Base-by-base conservation (phyloP, 2,329 filamentous ascomycete genomes). In the Allantophomopsis lycopodina region DNA sequence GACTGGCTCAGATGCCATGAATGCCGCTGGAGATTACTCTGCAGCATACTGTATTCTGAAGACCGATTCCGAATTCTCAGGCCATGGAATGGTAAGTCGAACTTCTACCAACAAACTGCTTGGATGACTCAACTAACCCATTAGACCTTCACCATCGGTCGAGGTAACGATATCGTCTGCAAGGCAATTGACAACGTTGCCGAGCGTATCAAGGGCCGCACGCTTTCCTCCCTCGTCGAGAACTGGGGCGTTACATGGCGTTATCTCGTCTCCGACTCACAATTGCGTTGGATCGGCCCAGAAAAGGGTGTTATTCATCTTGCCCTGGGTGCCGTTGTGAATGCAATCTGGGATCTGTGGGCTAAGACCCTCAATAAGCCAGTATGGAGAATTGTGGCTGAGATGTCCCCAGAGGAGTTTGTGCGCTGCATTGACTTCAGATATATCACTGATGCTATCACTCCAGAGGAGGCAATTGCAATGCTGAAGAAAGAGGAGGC, bases 1-100 rank as follows among this genome's bases (percentile, higher is more conserved):
- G 66, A 94, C 86, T n/a, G 87, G 87, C 53, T 93, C 85, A 7
- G 88, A 95, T 73, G 88, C 86, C 54, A 95, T 94, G 88, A 94
- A 95, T 56, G 83, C 84, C 3, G 86, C 87, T 2, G 83, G 86
- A 45, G 86, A 94, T 62, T 94, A 94, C 64, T 94, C 86, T 2
- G 72, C 87, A 11, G 87, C 88, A n/a, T 95, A 94, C 68, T 94
- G 86, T 60, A 89, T 94, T 52, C 66, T 95, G 37, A 66, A 85
- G 55, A 94, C 87, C 0, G 81, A 93, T 56, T 79, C 81, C 1
- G 56, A 70, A 10, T 71, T 71, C 54, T 69, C 70, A 1, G 84
- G 84, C 12, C 83, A 91, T 55, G 83, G 84, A 53, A 89, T 89
- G 83, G 79, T 83, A 56, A 41, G 49, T 44, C 38, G 17, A 23